Base-by-base conservation (phyloP, 2,329 filamentous ascomycete species). In the Trichoderma polysporum region DNA sequence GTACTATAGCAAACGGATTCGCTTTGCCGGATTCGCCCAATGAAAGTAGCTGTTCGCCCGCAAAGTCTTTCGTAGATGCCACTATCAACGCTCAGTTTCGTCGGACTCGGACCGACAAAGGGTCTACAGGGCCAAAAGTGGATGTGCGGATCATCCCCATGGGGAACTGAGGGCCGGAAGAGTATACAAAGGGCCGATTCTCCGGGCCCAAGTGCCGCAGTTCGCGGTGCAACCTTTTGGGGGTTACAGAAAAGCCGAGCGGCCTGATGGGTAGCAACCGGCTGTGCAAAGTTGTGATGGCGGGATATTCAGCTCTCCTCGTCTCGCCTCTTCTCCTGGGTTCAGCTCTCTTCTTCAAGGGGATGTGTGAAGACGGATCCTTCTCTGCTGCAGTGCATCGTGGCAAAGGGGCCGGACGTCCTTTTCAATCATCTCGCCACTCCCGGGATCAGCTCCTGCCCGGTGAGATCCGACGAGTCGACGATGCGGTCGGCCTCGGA, bases 181-280 rank as follows among this genome's bases (percentile, higher is more conserved):
- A 22, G 41, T 50, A 35, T 49, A 63, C 25, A 68, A 68, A 68
- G 66, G 66, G 66, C 66, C 66, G 66, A 68, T 68, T 68, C 66
- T 68, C 62, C 54, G 66, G 54, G 22, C 39, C 37, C 54, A 60
- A 66, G 49, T 61, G 66, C 66, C 62, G 66, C 57, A 49, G 13
- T 27, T 45, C 41, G 47, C 57, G 37, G 49, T 54, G 35, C 49
- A 47, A 19, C 22, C 35, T 31, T 62, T 22, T 22, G n/a, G 19
- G 41, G 41, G 64, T 1, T 19, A 59, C 37, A 50, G 58, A 63
- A 47, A 35, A 47, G 27, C 61, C 50, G 37, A 47, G 37, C 50
- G 29, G 15, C n/a, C 19, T 41, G 50, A 27, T 37, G 47, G 50
- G 41, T 22, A 45, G 41, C 41, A 10, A 10, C 41, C 12, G 41